Base-by-base conservation (phyloP, 2,329 filamentous ascomycete genomes). In the Cercospora sp. region DNA sequence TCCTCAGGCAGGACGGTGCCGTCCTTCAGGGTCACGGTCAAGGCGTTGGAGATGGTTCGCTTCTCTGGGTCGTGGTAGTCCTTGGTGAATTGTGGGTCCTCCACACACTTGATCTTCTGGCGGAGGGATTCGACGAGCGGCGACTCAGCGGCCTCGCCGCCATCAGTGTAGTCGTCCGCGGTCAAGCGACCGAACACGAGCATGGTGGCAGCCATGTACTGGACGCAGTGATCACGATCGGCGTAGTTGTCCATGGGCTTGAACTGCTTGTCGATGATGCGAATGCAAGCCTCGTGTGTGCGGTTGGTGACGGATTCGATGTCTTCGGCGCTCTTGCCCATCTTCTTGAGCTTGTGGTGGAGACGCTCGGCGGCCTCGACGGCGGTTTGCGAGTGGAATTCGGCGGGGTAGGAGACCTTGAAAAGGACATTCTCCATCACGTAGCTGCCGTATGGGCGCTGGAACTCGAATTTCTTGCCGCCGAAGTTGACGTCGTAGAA, bases 401-500 rank as follows among this genome's bases (percentile, higher is more conserved):
- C 94, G 77, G 94, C 93, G 78, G 94, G 94, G 81, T 97, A 98
- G 57, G 95, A 99, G 69, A 99, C 95, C 88, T 99, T 99, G 90
- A 99, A 99, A 72, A 99, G 89, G 69, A 99, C 93, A 79, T 98
- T 99, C 89, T 99, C 95, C 95, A 99, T 99, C 74, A 99, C 95
- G 82, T 99, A 99, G 86, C 91, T 97, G 79, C 94, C 94, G 79
- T 99, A 99, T 68, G 90, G 89, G 71, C 95, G 90, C 86, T 98
- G 94, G 87, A 97, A 99, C 81, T 93, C 85, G 80, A 99, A 99
- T 82, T 92, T 92, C 77, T 96, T 93, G 83, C 93, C 93, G 85
- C 94, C 92, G 87, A 98, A 99, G 72, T 96, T 88, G 73, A 98
- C 94, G 79, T 99, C 95, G 84, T 99, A 99, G 88, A 98, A 99